Percentiles rank a stretch among this genome's conserved stretches.
These are phyloP conservation scores for Fistulifera pelliculosa DNA, from an alignment of 108 stramenopile genomes.

Conservation along the genomic window DNA sequence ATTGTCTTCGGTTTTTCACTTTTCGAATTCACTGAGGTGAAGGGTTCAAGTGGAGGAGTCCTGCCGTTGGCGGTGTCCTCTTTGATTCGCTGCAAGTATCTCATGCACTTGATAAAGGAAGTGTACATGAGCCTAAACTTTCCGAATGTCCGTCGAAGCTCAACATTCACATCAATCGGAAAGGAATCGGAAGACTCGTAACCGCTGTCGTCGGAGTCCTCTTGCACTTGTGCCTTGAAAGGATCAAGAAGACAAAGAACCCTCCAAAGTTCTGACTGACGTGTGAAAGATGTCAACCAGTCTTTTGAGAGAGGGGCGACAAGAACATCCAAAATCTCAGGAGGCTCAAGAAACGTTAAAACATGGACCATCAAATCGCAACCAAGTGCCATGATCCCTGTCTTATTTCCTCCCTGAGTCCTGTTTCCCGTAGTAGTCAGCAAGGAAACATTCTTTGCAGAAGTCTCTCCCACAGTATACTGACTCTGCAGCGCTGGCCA, in stretches of 20 bases:
- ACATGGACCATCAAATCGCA: slow-evolving; percentile 70
- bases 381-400: slow-evolving; percentile 40
- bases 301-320: slow-evolving; percentile 67
- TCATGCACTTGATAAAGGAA: slow-evolving; percentile 68
- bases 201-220: slow-evolving; percentile 11
- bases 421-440: not conserved
- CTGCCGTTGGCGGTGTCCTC: slow-evolving; percentile 55
- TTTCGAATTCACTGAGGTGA: no score
- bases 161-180: not conserved
- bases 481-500: not conserved
- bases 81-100: slow-evolving; percentile 57
- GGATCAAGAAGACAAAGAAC: slow-evolving; percentile 66
- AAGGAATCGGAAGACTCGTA: slow-evolving; percentile 3
- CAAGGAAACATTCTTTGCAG: not conserved
- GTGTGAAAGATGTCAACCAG: slow-evolving; percentile 54
- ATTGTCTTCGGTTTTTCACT: no score
- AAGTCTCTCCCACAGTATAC: not conserved
- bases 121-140: slow-evolving; percentile 63
- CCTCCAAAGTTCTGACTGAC: slow-evolving; percentile 69
- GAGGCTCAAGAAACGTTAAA: slow-evolving; percentile 58
- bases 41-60: slow-evolving; percentile 21
- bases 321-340: slow-evolving; percentile 49
- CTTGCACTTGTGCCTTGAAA: slow-evolving; percentile 66
- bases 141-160: slow-evolving; percentile 25
- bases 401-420: not conserved